A percentile compares a stretch with the other conserved stretches of the same genome.
Evolutionary conservation across 2,329 filamentous ascomycete genomes (phyloP).

Genomic region (Microthyrium microscopicum): DNA sequence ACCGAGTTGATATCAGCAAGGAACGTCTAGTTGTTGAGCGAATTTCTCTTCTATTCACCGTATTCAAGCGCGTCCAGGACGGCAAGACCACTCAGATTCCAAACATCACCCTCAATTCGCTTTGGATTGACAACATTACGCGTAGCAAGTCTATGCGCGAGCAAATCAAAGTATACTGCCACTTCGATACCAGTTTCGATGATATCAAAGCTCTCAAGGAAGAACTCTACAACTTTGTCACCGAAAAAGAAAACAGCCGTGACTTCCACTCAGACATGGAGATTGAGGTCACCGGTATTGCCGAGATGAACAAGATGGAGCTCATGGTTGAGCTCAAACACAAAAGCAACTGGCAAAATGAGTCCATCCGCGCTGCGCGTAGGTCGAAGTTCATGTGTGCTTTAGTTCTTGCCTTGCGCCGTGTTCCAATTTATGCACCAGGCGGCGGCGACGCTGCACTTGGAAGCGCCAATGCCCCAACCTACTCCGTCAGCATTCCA

Average conservation of each 20-base stretch:
- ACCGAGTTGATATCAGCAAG: slow-evolving; percentile 64
- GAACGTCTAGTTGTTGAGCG: slow-evolving; percentile 71
- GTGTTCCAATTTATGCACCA: slow-evolving; percentile 70
- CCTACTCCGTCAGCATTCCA: slow-evolving; percentile 62
- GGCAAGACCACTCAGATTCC: slow-evolving; percentile 71
- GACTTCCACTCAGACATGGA: slow-evolving; percentile 80
- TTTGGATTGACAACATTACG: slow-evolving; percentile 92
- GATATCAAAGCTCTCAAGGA: slow-evolving; percentile 71
- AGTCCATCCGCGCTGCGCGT: slow-evolving; percentile 59
- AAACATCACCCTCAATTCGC: slow-evolving; percentile 77
- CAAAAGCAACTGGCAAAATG: slow-evolving; percentile 54
- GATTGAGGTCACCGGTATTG: slow-evolving; percentile 62
- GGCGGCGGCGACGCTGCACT: slow-evolving; percentile 53
- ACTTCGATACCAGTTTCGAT: slow-evolving; percentile 75
- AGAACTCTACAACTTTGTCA: slow-evolving; percentile 77
- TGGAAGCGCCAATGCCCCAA: slow-evolving; percentile 50
- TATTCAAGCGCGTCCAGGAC: slow-evolving; percentile 71
- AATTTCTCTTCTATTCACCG: slow-evolving; percentile 83
- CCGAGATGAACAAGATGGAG: slow-evolving; percentile 73
- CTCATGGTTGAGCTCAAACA: slow-evolving; percentile 74
- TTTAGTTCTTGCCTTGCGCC: slow-evolving; percentile 66
- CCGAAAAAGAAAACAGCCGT: slow-evolving; percentile 65
- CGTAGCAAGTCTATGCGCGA: slow-evolving; percentile 88
- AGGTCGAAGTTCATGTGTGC: slow-evolving; percentile 97
- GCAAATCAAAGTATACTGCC: slow-evolving; percentile 60